phyloP scores from a whole-genome alignment of 2,329 filamentous ascomycete species.

The Orbilia oligospora region DNA sequence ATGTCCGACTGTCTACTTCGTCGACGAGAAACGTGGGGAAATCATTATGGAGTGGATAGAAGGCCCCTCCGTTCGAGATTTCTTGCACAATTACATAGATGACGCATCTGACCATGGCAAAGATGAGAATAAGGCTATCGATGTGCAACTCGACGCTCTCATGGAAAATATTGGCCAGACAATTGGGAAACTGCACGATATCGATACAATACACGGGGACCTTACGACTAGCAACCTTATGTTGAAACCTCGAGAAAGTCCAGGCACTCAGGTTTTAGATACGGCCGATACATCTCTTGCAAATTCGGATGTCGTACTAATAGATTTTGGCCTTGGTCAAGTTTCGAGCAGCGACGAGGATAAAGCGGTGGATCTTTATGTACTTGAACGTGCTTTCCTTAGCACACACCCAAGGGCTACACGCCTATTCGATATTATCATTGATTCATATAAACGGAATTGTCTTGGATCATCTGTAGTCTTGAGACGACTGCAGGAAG shows the following conservation, averaged over 20 bases:
- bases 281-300: conserved; percentile 62
- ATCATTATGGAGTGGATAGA: conserved; percentile 88
- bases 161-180: conserved; percentile 79
- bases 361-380: conserved; percentile 94
- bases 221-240: conserved; percentile 98
- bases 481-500: conserved; percentile 87
- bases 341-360: conserved; percentile 90
- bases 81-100: conserved; percentile 78
- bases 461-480: conserved; percentile 83
- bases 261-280: conserved; percentile 47
- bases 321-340: conserved; percentile 92
- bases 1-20: conserved; percentile 84
- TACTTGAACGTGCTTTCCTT: conserved; percentile 92
- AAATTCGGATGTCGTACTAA: conserved; percentile 83
- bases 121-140: conserved; percentile 64
- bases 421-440: conserved; percentile 79
- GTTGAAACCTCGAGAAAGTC: conserved; percentile 71
- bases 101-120: conserved; percentile 61
- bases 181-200: conserved; percentile 82
- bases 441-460: conserved; percentile 79
- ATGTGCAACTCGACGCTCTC: conserved; percentile 72
- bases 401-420: conserved; percentile 93
- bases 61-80: conserved; percentile 78
- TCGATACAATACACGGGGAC: conserved; percentile 94
- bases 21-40: conserved; percentile 77